phyloP scores from a whole-genome alignment of 73 alveolate species.

The Halteria grandinella region DNA sequence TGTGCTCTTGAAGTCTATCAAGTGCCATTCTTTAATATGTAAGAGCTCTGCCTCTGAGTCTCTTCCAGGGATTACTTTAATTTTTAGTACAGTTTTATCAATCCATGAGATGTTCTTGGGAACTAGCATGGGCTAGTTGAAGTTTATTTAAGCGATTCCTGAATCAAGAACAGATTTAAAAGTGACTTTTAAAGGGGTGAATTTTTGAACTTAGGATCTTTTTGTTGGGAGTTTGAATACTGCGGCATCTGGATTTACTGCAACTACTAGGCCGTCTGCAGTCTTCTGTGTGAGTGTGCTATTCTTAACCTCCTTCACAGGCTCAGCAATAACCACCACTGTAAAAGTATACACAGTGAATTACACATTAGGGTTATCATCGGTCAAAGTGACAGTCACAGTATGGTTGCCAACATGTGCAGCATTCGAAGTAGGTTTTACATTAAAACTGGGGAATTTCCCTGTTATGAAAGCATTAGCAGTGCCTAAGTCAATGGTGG shows the following conservation, averaged over 20 bases:
- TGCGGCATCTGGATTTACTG: neutral
- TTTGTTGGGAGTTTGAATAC: neutral
- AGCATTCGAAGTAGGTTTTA: neutral
- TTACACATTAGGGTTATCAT: constrained; percentile 4
- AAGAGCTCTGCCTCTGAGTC: neutral
- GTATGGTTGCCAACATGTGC: neutral
- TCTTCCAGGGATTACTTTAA: neutral
- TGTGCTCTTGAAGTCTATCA: constrained; percentile 10
- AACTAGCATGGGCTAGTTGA: neutral
- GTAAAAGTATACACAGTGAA: constrained; percentile 1
- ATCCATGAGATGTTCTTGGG: constrained; percentile 4
- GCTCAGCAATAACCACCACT: neutral
- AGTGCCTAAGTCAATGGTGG: neutral
- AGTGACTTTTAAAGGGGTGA: neutral
- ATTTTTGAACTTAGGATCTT: neutral
- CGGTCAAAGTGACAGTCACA: constrained; percentile 15
- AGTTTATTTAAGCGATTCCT: neutral
- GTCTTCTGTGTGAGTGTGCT: neutral
- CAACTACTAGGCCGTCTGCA: neutral
- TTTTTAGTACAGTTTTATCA: neutral
- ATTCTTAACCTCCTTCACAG: neutral
- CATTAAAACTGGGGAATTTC: neutral
- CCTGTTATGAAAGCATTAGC: constrained; percentile 14
- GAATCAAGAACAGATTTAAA: neutral
- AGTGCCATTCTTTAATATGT: constrained; percentile 1